phyloP scores from a whole-genome alignment of 306 rosid species.

The Astragalus glycyphyllos region DNA sequence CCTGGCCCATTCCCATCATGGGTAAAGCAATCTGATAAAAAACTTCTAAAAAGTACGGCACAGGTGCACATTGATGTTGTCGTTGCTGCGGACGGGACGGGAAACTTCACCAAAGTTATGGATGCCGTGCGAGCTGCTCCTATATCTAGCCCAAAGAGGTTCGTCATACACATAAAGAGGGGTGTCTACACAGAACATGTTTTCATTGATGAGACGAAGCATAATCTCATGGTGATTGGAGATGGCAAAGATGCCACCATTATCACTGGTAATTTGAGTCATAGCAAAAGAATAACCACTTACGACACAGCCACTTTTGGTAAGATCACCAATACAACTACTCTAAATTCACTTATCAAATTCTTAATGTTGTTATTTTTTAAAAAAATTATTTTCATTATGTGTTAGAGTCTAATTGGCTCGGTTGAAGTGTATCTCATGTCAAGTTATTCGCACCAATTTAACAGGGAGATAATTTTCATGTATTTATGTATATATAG shows the following conservation, averaged over 20 bases:
- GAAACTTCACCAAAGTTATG: background rate
- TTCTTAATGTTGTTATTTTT: too few relatives aligned
- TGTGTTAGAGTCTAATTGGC: too few relatives aligned
- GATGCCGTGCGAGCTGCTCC: background rate
- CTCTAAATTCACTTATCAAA: background rate
- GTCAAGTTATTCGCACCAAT: too few relatives aligned
- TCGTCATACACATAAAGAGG: background rate
- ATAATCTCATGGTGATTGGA: background rate
- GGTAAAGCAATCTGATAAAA: too few relatives aligned
- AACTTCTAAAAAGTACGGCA: too few relatives aligned
- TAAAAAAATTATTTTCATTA: too few relatives aligned
- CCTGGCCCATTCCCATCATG: too few relatives aligned
- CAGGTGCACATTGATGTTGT: background rate
- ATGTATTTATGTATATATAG: too few relatives aligned
- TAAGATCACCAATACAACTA: background rate
- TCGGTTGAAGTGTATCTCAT: too few relatives aligned
- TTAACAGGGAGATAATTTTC: too few relatives aligned
- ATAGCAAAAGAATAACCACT: background rate
- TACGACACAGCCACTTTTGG: background rate
- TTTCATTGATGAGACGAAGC: background rate
- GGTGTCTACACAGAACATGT: background rate
- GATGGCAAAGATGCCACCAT: too few relatives aligned
- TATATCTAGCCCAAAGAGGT: background rate
- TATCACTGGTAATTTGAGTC: background rate
- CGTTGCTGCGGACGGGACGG: background rate